Conservation (phyloP, 164 flowering plant genomes). For the Magnolia sinica region DNA sequence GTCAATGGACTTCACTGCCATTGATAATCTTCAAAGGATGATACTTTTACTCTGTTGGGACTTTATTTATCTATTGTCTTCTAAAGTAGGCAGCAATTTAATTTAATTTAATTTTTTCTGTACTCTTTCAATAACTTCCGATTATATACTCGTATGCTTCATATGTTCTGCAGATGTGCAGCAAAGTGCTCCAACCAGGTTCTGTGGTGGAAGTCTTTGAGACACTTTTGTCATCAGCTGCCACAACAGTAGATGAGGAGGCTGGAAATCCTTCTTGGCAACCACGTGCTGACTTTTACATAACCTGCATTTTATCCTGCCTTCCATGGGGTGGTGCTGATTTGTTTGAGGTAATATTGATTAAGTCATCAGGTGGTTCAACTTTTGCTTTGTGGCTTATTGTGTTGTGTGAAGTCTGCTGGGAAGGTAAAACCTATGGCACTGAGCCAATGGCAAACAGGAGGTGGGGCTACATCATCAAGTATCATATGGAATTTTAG, state of each 20-base stretch:
- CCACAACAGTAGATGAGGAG: conserved; percentile 93
- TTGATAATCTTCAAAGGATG: too few species aligned
- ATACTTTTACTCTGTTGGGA: too few species aligned
- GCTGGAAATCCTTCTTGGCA: conserved; percentile 99
- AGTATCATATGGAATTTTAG: not conserved
- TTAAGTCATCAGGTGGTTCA: conserved; percentile 5
- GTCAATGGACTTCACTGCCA: too few species aligned
- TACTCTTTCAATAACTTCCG: too few species aligned
- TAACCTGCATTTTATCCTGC: conserved; percentile 80
- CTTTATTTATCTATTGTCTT: too few species aligned
- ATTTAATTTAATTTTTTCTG: too few species aligned
- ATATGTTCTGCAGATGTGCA: conserved; percentile 64
- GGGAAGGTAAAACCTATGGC: not conserved
- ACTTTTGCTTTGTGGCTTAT: not conserved
- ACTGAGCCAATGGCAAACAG: not conserved
- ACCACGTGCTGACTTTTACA: conserved; percentile 89
- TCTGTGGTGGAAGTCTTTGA: conserved; percentile 76
- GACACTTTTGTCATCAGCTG: conserved; percentile 85
- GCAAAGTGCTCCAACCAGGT: conserved; percentile 80
- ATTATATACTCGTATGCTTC: not conserved
- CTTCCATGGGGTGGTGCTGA: conserved; percentile 99
- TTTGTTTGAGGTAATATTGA: conserved; percentile 64
- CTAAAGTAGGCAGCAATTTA: too few species aligned
- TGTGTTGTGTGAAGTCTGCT: not conserved
- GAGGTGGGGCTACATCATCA: too few species aligned